Base-by-base conservation (phyloP, 306 rosid genomes). In the Lathyrus sativus region DNA sequence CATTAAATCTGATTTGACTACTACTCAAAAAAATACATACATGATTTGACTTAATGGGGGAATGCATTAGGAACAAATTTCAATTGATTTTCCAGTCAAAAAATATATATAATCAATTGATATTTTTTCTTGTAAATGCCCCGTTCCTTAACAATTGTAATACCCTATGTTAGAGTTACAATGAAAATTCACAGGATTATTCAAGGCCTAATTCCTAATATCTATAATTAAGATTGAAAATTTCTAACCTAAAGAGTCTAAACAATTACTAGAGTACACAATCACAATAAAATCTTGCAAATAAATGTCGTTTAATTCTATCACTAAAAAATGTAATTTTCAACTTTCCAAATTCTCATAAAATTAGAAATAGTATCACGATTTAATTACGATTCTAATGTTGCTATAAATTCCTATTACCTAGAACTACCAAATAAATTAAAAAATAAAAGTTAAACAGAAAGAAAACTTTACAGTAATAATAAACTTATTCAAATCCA, bases 401-500 rank as follows among this genome's bases (percentile, higher is more conserved):
- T 35, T 24, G 17, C 11, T 4, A 22, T 24, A 35, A 9, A 46
- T 51, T 38, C 18, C 41, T 39, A 15, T 39, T 26, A 5, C 9
- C 28, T 26, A 38, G 39, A 48, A 48, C 14, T 59, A 15, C 57
- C 63, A 38, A 59, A 75, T 26, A 4, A 22, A n/a, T n/a, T 22
- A 24, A 9, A 13, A 2, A 3, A 26, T 3, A 31, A 37, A 2
- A 31, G 12, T n/a, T n/a, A 7, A 1, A 43, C 62, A 22, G 15
- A 13, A 33, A 33, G 0, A 41, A 2, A 70, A 13, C 3, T 50
- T 41, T 33, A 33, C 4, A 33, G 4, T 33, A 33, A 3, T 15
- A 28, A 22, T 22, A 38, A 1, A 11, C 43, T 42, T 43, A 62
- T 62, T 70, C 9, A 62, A 54, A 43, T 44, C 7, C 22, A 62